phyloP scores from a whole-genome alignment of 2,329 filamentous ascomycete genomes.

The Claviceps pazoutovae region DNA sequence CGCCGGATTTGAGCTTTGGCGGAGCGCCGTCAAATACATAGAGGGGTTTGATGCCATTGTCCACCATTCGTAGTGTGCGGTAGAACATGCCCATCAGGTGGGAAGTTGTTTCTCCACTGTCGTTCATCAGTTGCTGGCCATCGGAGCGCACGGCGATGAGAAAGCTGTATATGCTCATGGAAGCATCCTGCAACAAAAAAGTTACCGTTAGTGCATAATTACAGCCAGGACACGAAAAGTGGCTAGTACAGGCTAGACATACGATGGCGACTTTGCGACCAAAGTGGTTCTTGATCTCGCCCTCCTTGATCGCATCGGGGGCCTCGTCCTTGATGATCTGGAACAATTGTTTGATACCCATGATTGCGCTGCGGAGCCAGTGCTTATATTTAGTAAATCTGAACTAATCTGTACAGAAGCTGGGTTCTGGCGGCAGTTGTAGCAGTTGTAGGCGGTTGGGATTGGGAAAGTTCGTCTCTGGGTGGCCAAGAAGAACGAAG shows the following conservation, averaged over 20 bases:
- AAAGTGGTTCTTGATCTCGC: conserved; percentile 98
- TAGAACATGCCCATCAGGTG: conserved; percentile 99
- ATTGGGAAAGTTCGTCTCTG: background rate
- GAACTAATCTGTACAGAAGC: background rate
- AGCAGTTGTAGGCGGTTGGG: background rate
- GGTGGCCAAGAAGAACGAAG: background rate
- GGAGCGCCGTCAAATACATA: conserved; percentile 97
- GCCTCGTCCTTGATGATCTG: conserved; percentile 81
- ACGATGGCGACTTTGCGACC: conserved; percentile 96
- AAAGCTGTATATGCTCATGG: conserved; percentile 99
- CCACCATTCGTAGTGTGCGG: conserved; percentile 91
- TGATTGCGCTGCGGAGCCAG: conserved; percentile 18
- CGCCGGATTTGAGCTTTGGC: conserved; percentile 93
- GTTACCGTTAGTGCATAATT: background rate
- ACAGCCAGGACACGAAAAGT: background rate
- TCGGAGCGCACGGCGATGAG: conserved; percentile 94
- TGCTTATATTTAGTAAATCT: background rate
- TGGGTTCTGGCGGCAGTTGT: background rate
- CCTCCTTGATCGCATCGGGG: conserved; percentile 88
- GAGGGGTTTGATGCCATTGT: conserved; percentile 96
- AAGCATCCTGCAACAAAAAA: conserved; percentile 29
- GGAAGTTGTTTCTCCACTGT: conserved; percentile 90
- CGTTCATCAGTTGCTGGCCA: conserved; percentile 89
- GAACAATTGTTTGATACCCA: conserved; percentile 62
- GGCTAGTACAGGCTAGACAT: conserved; percentile 20